These are phyloP conservation scores for Metschnikowia corniflorae DNA, from an alignment of 805 yeast genomes.

Conservation along the genomic window DNA sequence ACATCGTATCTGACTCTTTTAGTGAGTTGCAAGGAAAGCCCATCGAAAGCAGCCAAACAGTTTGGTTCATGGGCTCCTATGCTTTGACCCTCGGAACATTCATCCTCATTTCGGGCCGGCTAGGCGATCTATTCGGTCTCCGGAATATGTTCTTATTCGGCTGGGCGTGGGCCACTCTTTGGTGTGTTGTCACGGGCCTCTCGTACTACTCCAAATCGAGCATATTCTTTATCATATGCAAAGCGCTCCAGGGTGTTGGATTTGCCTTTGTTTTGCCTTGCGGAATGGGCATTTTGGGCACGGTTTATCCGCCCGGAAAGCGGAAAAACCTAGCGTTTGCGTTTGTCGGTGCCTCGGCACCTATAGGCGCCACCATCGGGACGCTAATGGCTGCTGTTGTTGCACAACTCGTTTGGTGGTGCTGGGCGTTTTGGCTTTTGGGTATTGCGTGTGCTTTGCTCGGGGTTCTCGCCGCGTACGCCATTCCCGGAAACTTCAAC, in stretches of 20 bases:
- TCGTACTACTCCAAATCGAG: conserved; percentile 48
- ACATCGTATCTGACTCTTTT: conserved; percentile 29
- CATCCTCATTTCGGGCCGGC: conserved; percentile 61
- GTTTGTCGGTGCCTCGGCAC: conserved; percentile 56
- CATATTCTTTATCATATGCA: conserved; percentile 47
- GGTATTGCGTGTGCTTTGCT: conserved; percentile 37
- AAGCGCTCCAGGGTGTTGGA: conserved; percentile 66
- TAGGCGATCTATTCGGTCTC: conserved; percentile 72
- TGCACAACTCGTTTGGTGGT: conserved; percentile 51
- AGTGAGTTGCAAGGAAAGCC: conserved; percentile 7
- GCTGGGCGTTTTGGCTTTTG: conserved; percentile 54
- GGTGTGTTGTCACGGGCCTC: conserved; percentile 61
- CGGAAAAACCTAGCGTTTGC: conserved; percentile 56
- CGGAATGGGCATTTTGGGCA: conserved; percentile 54
- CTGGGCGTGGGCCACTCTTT: conserved; percentile 50
- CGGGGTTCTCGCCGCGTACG: conserved; percentile 29
- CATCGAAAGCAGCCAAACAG: conserved; percentile 9
- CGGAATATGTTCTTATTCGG: conserved; percentile 53
- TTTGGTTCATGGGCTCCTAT: conserved; percentile 68
- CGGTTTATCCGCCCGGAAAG: conserved; percentile 39
- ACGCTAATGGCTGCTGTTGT: conserved; percentile 48
- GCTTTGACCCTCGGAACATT: conserved; percentile 72
- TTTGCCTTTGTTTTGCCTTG: conserved; percentile 58
- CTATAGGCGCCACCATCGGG: conserved; percentile 58
- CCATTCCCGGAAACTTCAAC: conserved; percentile 33